Base-by-base conservation (phyloP, 179 eudicot genomes). In the Vitellaria paradoxa region DNA sequence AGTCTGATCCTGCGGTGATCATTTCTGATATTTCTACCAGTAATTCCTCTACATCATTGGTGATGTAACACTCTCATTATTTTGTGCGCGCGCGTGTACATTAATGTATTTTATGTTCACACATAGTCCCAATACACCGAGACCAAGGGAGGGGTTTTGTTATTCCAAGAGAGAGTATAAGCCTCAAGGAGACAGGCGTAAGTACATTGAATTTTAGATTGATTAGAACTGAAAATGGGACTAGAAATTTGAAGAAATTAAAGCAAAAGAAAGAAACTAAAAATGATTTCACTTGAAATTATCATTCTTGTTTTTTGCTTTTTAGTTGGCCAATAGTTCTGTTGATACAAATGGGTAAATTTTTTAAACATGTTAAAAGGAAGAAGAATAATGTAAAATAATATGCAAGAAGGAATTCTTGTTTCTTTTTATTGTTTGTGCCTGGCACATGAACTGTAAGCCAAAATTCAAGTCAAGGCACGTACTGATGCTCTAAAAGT, bases 51-150 rank as follows among this genome's bases (percentile, higher is more conserved):
- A 30, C 37, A 30, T 75, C 37, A 30, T 75, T 61, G 42, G 45
- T 59, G 14, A 62, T 52, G 46, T 30, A 18, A 50, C 23, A 40
- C 20, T 67, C 11, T 70, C 30, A 46, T 30, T 46, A 14, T 49
- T 42, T 13, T 30, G 37, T 70, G 65, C 13, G 57, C 37, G 26
- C 2, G 37, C 2, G 37, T 69, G 23, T 53, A 30, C 63, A 20
- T 81, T 82, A 82, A 83, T 84, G 57, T 63, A 65, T 80, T 79
- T 76, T 59, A 21, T 85, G 77, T 85, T 84, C 82, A 81, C 85
- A 86, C 84, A 84, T 89, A 93, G 98, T 89, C 88, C 83, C 91
- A 76, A 86, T 85, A 85, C 86, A 82, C 86, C 85, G 84, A 91
- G 92, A 80, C 81, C 79, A 72, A 82, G 90, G 84, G 87, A 49